Evolutionary conservation across 345 rosid genomes (phyloP).

Genomic region (Punica granatum): DNA sequence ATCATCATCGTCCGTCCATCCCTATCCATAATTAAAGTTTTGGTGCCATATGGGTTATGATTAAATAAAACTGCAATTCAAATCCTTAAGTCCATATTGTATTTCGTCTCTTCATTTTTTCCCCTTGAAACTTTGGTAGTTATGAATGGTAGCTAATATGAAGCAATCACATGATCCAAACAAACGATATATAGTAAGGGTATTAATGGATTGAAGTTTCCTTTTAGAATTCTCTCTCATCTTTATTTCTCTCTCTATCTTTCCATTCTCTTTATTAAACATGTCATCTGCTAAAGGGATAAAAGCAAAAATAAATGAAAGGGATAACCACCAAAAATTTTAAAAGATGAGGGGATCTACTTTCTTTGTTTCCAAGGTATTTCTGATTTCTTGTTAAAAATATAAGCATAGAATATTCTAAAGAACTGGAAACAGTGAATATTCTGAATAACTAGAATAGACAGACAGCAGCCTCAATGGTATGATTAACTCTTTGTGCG

Average conservation of each 20-base stretch:
- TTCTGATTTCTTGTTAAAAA: too few relatives aligned
- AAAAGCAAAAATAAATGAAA: constrained; percentile 5
- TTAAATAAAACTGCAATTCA: constrained; percentile 38
- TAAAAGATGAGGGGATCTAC: constrained; percentile 13
- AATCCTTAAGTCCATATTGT: constrained; percentile 10
- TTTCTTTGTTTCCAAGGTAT: too few relatives aligned
- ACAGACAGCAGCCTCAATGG: too few relatives aligned
- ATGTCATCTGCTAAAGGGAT: not conserved
- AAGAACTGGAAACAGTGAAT: too few relatives aligned
- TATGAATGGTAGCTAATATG: constrained; percentile 47
- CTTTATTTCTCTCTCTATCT: constrained; percentile 11
- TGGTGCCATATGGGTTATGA: constrained; percentile 55
- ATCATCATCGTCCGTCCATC: constrained; percentile 24
- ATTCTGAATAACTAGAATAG: too few relatives aligned
- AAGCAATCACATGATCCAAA: constrained; percentile 31
- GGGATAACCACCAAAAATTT: not conserved
- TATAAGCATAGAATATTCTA: too few relatives aligned
- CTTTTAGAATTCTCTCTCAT: constrained; percentile 11
- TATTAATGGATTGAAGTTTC: constrained; percentile 15
- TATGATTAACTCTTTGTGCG: too few relatives aligned
- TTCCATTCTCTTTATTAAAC: not conserved
- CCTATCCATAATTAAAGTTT: constrained; percentile 45
- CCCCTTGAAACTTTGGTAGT: constrained; percentile 23
- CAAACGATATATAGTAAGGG: constrained; percentile 3
- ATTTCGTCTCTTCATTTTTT: not conserved